These are phyloP conservation scores for Gnaphalium uliginosum DNA, from an alignment of 129 eudicot species.

Conservation along the genomic window DNA sequence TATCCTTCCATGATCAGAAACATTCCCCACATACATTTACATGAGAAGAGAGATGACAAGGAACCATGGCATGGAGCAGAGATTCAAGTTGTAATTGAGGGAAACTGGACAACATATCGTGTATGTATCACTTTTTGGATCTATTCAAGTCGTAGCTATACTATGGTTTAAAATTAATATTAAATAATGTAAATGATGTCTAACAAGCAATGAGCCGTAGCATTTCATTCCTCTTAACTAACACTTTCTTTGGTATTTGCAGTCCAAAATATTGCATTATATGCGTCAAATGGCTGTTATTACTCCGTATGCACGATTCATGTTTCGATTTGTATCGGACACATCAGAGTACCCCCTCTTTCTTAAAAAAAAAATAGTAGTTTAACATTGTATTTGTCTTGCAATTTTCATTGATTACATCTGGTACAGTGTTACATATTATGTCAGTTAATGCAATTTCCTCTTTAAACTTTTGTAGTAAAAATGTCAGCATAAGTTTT, in stretches of 20 bases:
- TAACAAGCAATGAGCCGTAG: conserved; percentile 15
- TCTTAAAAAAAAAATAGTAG: neutral
- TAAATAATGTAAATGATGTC: conserved; percentile 10
- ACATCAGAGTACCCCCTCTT: conserved; percentile 71
- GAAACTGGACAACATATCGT: conserved; percentile 99
- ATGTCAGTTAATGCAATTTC: conserved; percentile 13
- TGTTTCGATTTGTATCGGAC: conserved; percentile 81
- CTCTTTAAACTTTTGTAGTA: conserved; percentile 48
- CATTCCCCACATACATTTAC: conserved; percentile 89
- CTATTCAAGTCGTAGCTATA: conserved; percentile 13
- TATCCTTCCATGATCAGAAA: conserved; percentile 48
- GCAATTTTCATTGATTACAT: neutral
- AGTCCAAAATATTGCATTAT: conserved; percentile 98
- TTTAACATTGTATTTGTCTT: neutral
- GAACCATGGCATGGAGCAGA: conserved; percentile 99
- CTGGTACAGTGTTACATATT: conserved; percentile 14
- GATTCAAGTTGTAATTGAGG: conserved; percentile 97
- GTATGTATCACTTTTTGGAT: conserved; percentile 45
- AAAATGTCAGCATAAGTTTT: conserved; percentile 83
- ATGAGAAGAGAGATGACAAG: conserved; percentile 76
- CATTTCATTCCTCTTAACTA: neutral
- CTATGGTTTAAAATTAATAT: neutral
- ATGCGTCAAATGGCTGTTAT: conserved; percentile 99
- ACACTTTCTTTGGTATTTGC: conserved; percentile 34
- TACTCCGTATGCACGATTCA: conserved; percentile 95